Evolutionary conservation across 2,329 filamentous ascomycete species (phyloP).

Genomic region (Arthrobotrys entomopaga): DNA sequence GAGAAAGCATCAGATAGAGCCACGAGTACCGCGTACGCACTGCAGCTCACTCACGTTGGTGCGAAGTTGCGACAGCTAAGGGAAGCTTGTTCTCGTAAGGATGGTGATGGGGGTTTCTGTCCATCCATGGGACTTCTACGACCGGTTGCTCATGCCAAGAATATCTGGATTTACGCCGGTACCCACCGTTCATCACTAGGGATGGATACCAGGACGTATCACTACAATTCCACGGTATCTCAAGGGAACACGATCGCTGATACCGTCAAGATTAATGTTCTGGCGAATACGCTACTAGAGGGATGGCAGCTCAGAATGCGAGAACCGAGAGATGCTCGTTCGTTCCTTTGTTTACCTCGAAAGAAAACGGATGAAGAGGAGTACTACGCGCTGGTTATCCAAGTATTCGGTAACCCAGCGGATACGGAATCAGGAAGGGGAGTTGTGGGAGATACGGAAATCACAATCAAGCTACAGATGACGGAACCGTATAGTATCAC

Average conservation of each 20-base stretch:
- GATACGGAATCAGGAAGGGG: neutral
- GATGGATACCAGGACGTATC: constrained; percentile 9
- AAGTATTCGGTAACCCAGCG: neutral
- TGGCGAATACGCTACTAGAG: constrained; percentile 10
- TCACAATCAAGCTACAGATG: constrained; percentile 15
- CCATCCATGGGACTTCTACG: neutral
- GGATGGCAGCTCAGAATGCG: neutral
- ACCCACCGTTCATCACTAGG: neutral
- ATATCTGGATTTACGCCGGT: constrained; percentile 36
- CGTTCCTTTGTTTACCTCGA: neutral
- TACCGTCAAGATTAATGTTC: constrained; percentile 10
- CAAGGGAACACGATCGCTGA: neutral
- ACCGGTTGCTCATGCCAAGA: neutral
- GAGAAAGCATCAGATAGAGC: neutral
- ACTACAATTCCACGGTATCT: constrained; percentile 7
- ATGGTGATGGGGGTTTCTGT: neutral
- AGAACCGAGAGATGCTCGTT: neutral
- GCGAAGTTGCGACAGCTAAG: neutral
- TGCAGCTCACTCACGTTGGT: neutral
- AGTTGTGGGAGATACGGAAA: constrained; percentile 9
- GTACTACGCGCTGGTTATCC: constrained; percentile 10
- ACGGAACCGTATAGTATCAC: constrained; percentile 16
- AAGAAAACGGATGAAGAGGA: neutral
- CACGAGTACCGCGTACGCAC: neutral
- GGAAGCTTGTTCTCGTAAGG: neutral